phyloP scores from a whole-genome alignment of 2,329 filamentous ascomycete genomes.

The Penicillium sp. region DNA sequence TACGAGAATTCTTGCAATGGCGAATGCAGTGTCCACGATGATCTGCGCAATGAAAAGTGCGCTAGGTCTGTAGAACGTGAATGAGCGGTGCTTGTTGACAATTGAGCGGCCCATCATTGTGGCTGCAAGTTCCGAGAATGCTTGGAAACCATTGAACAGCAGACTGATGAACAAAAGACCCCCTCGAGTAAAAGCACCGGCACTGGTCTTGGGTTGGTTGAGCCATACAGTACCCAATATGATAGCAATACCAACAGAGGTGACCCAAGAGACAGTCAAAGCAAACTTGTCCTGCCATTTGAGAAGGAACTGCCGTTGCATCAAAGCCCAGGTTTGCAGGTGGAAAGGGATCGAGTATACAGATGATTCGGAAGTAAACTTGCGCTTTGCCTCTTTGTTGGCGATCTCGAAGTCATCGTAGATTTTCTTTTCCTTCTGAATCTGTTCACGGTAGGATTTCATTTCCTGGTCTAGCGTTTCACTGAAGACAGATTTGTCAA shows the following conservation, averaged over 20 bases:
- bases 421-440: constrained; percentile 64
- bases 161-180: constrained; percentile 78
- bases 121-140: constrained; percentile 72
- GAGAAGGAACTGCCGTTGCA: constrained; percentile 79
- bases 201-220: constrained; percentile 61
- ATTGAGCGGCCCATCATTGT: constrained; percentile 76
- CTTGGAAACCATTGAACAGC: constrained; percentile 84
- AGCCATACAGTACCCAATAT: constrained; percentile 79
- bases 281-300: constrained; percentile 84
- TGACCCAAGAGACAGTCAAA: constrained; percentile 71
- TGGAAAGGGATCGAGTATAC: constrained; percentile 84
- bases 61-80: constrained; percentile 78
- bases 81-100: constrained; percentile 80
- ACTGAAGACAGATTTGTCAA: constrained; percentile 63
- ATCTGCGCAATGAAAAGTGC: constrained; percentile 84
- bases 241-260: constrained; percentile 71
- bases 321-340: constrained; percentile 76
- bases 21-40: constrained; percentile 72
- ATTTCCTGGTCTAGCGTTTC: constrained; percentile 64
- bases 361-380: constrained; percentile 67
- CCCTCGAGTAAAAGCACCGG: constrained; percentile 76
- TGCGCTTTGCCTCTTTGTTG: constrained; percentile 75
- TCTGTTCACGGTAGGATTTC: constrained; percentile 62
- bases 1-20: constrained; percentile 66
- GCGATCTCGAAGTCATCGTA: constrained; percentile 76